phyloP scores from a whole-genome alignment of 2,329 filamentous ascomycete species.

The Colletotrichum graminicola region DNA sequence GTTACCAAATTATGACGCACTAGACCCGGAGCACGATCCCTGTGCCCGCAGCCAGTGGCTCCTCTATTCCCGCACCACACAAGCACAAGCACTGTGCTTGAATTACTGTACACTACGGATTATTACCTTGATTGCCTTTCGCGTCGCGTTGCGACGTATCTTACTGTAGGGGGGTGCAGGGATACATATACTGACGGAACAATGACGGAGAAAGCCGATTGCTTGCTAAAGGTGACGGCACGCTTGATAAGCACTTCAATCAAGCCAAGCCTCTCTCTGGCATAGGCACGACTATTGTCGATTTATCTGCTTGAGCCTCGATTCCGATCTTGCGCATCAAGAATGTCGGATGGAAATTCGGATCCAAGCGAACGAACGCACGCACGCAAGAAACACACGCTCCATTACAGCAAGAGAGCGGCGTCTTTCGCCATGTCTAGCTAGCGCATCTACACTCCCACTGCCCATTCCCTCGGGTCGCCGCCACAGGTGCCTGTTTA shows the following conservation, averaged over 20 bases:
- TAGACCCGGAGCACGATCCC: slow-evolving; percentile 26
- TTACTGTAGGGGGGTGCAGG: not conserved
- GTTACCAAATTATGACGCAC: slow-evolving; percentile 40
- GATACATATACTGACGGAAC: slow-evolving; percentile 14
- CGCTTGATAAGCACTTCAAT: not conserved
- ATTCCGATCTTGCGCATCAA: slow-evolving; percentile 4
- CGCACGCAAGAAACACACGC: slow-evolving; percentile 1
- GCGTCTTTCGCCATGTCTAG: not conserved
- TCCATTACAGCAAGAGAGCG: not conserved
- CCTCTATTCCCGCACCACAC: not conserved
- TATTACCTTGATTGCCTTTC: slow-evolving; percentile 17
- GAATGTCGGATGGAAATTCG: slow-evolving; percentile 10
- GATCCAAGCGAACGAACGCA: not conserved
- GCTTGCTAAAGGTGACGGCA: slow-evolving; percentile 18
- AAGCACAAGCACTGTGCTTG: slow-evolving; percentile 24
- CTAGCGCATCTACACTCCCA: slow-evolving; percentile 1
- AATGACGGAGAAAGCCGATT: slow-evolving; percentile 23
- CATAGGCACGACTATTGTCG: not conserved
- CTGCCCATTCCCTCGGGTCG: slow-evolving; percentile 28
- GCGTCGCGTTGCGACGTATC: slow-evolving; percentile 24
- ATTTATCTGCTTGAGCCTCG: not conserved
- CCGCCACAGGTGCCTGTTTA: slow-evolving; percentile 26
- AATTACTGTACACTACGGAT: no score
- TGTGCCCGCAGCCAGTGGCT: slow-evolving; percentile 6
- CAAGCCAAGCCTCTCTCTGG: no score